A percentile compares a stretch with the other conserved stretches of the same genome.
These are phyloP conservation scores for Vigna nakashimae DNA, from an alignment of 306 rosid genomes.

Conservation along the genomic window DNA sequence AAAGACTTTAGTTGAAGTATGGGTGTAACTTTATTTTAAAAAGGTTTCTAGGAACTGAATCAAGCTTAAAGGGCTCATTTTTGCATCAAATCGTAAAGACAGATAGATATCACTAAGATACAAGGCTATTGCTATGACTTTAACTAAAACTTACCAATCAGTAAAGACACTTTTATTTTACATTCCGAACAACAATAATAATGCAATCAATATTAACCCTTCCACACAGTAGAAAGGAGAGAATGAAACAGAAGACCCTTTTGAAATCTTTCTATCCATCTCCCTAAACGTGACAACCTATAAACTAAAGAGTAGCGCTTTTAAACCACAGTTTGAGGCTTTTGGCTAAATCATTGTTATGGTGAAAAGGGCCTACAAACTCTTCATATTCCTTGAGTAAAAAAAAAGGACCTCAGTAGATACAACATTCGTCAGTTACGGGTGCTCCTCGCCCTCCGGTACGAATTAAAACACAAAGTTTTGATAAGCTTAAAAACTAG, in stretches of 20 bases:
- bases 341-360: not conserved
- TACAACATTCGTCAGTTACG: too few relatives aligned
- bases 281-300: slow-evolving; percentile 2
- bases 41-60: too few relatives aligned
- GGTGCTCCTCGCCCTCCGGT: too few relatives aligned
- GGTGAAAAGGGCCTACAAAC: too few relatives aligned
- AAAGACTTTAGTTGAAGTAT: too few relatives aligned
- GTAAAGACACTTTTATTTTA: not conserved
- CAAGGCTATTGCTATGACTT: slow-evolving; percentile 1
- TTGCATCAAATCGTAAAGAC: not conserved
- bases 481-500: too few relatives aligned
- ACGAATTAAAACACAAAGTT: too few relatives aligned
- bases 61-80: too few relatives aligned
- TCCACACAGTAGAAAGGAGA: slow-evolving; percentile 9
- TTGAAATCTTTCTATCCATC: not conserved
- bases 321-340: not conserved
- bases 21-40: too few relatives aligned
- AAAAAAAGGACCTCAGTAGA: too few relatives aligned
- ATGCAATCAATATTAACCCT: not conserved
- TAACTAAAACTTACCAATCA: not conserved
- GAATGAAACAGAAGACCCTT: slow-evolving; percentile 6
- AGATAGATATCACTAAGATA: not conserved
- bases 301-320: not conserved
- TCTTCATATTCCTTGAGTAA: too few relatives aligned
- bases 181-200: not conserved